Evolutionary conservation across 495 filamentous ascomycete species (phyloP).

Genomic region (Stereocaulon alpinum): DNA sequence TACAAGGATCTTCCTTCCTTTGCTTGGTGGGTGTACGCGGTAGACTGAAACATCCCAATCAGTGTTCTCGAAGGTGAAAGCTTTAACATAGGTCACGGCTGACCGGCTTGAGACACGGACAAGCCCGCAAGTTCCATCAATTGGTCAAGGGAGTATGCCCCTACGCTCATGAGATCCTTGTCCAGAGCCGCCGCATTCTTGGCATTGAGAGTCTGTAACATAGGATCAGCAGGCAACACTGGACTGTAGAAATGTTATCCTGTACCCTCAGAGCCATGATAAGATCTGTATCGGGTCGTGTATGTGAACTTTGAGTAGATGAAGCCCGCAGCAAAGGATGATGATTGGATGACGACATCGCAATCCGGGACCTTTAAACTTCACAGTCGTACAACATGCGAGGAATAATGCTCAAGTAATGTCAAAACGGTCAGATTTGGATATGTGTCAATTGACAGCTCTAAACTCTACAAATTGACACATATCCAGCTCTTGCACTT

Average conservation of each 20-base stretch:
- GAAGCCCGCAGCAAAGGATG: not conserved
- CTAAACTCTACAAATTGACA: too few species aligned
- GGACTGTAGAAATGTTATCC: not conserved
- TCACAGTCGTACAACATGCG: too few species aligned
- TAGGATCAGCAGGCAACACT: not conserved
- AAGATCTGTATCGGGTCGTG: not conserved
- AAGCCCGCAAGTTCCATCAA: slow-evolving; percentile 94
- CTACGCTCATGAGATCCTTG: slow-evolving; percentile 84
- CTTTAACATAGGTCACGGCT: not conserved
- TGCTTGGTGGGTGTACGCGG: slow-evolving; percentile 63
- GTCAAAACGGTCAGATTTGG: too few species aligned
- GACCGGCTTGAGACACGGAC: slow-evolving; percentile 86
- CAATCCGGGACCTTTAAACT: not conserved
- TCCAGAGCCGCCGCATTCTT: slow-evolving; percentile 84
- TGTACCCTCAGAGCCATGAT: slow-evolving; percentile 7
- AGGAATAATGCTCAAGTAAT: too few species aligned
- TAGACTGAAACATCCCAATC: slow-evolving; percentile 46
- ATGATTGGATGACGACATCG: slow-evolving; percentile 5
- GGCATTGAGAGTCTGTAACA: slow-evolving; percentile 63
- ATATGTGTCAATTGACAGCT: too few species aligned
- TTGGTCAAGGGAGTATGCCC: slow-evolving; percentile 91
- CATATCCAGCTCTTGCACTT: too few species aligned
- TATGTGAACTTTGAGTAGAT: not conserved
- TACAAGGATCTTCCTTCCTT: slow-evolving; percentile 67
- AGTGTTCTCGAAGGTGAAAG: not conserved